Evolutionary conservation across 257 asterid species (phyloP).

Genomic region (Apocynum venetum): DNA sequence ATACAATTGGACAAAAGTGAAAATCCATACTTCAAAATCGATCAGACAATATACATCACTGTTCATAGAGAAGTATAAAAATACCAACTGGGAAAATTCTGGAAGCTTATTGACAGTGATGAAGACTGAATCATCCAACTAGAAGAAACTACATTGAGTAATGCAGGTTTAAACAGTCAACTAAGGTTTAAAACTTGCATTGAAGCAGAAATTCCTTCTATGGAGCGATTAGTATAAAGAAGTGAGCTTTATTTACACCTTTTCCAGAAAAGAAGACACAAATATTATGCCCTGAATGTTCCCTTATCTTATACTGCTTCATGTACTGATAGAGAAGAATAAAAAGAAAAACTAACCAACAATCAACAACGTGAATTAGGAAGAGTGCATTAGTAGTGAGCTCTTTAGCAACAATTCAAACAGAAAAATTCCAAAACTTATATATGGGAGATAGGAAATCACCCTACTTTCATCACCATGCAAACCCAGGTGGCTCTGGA

Average conservation of each 20-base stretch:
- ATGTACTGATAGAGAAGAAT: background rate
- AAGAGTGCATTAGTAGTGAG: background rate
- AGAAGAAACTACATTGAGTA: background rate
- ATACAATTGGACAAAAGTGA: background rate
- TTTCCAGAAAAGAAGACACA: background rate
- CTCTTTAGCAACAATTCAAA: background rate
- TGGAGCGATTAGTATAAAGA: background rate
- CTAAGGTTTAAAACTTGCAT: background rate
- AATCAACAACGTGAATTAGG: background rate
- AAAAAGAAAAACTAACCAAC: background rate
- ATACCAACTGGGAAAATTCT: background rate
- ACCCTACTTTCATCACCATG: too few species aligned
- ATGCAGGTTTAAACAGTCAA: background rate
- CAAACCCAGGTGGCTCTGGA: too few species aligned
- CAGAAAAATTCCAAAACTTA: background rate
- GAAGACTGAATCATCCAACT: background rate
- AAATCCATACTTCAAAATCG: background rate
- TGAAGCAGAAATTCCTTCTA: background rate
- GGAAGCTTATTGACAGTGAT: background rate
- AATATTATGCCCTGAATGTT: background rate
- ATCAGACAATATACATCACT: background rate
- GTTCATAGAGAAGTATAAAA: background rate
- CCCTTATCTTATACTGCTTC: background rate
- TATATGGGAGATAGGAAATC: too few species aligned
- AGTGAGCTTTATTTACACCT: background rate